Percentiles rank a stretch among this genome's conserved stretches.
Evolutionary conservation across 1,284 basidiomycete species (phyloP).

Genomic region (Serendipita sp.): DNA sequence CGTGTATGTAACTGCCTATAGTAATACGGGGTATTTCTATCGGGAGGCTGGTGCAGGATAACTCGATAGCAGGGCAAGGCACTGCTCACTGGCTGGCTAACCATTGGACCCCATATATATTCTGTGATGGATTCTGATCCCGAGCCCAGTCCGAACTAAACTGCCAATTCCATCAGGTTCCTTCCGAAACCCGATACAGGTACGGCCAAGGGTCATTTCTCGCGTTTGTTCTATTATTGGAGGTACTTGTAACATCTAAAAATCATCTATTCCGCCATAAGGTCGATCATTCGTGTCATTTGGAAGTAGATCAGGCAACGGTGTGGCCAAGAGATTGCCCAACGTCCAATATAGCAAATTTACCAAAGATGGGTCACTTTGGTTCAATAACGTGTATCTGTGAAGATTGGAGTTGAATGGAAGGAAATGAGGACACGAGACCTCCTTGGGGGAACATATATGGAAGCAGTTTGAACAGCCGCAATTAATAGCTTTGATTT

Average conservation of each 20-base stretch:
- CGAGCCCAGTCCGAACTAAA: too few relatives aligned
- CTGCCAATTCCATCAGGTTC: slow-evolving; percentile 99
- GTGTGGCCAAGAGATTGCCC: slow-evolving; percentile 81
- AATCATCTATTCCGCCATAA: slow-evolving; percentile 98
- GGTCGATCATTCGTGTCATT: slow-evolving; percentile 99
- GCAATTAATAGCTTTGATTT: slow-evolving; percentile 30
- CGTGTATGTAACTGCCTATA: too few relatives aligned
- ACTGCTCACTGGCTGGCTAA: not conserved
- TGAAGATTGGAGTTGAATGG: slow-evolving; percentile 67
- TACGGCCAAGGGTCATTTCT: slow-evolving; percentile 42
- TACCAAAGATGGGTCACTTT: slow-evolving; percentile 88
- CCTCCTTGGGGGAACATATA: slow-evolving; percentile 49
- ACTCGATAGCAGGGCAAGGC: too few relatives aligned
- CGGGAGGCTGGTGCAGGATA: too few relatives aligned
- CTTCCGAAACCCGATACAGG: slow-evolving; percentile 87
- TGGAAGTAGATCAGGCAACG: slow-evolving; percentile 97
- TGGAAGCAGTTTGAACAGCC: slow-evolving; percentile 41
- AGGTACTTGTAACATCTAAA: slow-evolving; percentile 97
- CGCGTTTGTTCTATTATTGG: slow-evolving; percentile 47
- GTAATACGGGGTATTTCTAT: not conserved
- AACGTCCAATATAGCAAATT: slow-evolving; percentile 63
- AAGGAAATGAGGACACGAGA: slow-evolving; percentile 51
- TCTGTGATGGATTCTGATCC: too few relatives aligned
- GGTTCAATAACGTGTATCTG: slow-evolving; percentile 91
- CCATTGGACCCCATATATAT: not conserved